These are phyloP conservation scores for Phyllosticta paracitricarpa DNA, from an alignment of 2,329 filamentous ascomycete species.

Conservation along the genomic window DNA sequence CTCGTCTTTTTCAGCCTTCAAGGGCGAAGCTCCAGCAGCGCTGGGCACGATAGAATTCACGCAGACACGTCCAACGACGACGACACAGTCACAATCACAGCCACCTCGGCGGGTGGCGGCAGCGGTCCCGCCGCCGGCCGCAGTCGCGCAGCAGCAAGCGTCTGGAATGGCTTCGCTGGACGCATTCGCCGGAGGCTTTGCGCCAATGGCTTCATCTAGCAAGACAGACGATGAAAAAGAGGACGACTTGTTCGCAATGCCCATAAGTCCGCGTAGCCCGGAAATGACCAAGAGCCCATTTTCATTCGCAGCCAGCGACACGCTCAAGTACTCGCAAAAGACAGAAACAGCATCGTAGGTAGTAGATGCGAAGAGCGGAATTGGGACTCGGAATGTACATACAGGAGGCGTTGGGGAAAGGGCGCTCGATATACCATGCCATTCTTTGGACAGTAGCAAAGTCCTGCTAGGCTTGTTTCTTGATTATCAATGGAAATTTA, in stretches of 20 bases:
- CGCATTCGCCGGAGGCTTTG: slow-evolving; percentile 27
- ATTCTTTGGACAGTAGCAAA: slow-evolving; percentile 2
- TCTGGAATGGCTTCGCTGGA: slow-evolving; percentile 36
- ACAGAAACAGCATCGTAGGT: slow-evolving; percentile 19
- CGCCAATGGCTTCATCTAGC: neutral
- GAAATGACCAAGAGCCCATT: slow-evolving; percentile 82
- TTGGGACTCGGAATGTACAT: neutral
- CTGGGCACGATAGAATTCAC: slow-evolving; percentile 20
- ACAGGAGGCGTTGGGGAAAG: slow-evolving; percentile 1
- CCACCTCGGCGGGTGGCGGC: slow-evolving; percentile 27
- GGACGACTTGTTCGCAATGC: slow-evolving; percentile 79
- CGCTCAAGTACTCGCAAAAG: slow-evolving; percentile 22
- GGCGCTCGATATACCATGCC: slow-evolving; percentile 8
- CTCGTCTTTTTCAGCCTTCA: slow-evolving; percentile 50
- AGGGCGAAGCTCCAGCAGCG: slow-evolving; percentile 32
- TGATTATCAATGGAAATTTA: neutral
- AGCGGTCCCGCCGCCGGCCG: slow-evolving; percentile 26
- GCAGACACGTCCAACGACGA: slow-evolving; percentile 2
- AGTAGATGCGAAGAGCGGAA: neutral
- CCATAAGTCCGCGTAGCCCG: slow-evolving; percentile 75
- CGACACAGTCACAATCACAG: slow-evolving; percentile 27
- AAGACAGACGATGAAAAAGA: slow-evolving; percentile 44
- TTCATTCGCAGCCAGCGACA: slow-evolving; percentile 38
- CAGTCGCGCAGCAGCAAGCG: slow-evolving; percentile 25
- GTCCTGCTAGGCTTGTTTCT: neutral